Conservation (phyloP, 1,284 basidiomycete genomes). For the Apiotrichum gamsii region DNA sequence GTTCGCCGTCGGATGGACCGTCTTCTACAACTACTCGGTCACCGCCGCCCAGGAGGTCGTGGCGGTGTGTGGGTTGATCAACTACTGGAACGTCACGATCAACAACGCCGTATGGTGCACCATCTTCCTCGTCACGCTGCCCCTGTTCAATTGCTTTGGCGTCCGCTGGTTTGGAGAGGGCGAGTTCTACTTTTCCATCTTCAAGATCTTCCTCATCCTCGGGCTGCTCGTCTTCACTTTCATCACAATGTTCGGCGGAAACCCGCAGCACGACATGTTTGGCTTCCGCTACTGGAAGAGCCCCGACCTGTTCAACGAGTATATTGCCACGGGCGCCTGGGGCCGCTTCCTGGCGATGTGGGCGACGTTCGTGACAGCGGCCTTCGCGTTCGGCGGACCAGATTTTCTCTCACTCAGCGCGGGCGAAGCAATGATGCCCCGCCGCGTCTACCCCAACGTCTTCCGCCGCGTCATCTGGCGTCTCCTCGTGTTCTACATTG, state of each 20-base stretch:
- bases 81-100: constrained; percentile 3
- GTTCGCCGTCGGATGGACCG: constrained; percentile 6
- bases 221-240: constrained; percentile 49
- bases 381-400: too few species aligned
- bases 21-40: constrained; percentile 2
- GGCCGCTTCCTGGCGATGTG: constrained; percentile 4
- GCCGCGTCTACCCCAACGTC: constrained; percentile 66
- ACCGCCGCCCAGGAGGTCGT: not conserved
- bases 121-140: too few species aligned
- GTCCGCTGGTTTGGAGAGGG: constrained; percentile 53
- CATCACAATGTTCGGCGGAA: constrained; percentile 15
- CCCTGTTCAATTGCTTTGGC: constrained; percentile 27
- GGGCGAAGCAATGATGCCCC: constrained; percentile 52
- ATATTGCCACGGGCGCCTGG: constrained; percentile 20
- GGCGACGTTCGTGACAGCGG: too few species aligned
- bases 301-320: constrained; percentile 47
- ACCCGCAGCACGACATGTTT: constrained; percentile 16
- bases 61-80: not conserved
- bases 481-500: constrained; percentile 63
- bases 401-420: constrained; percentile 29
- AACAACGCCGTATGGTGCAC: not conserved
- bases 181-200: constrained; percentile 64
- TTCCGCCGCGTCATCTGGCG: constrained; percentile 63
- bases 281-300: constrained; percentile 21
- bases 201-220: constrained; percentile 65